Evolutionary conservation across 129 eudicot genomes (phyloP).

Genomic region (Lonicera japonica): DNA sequence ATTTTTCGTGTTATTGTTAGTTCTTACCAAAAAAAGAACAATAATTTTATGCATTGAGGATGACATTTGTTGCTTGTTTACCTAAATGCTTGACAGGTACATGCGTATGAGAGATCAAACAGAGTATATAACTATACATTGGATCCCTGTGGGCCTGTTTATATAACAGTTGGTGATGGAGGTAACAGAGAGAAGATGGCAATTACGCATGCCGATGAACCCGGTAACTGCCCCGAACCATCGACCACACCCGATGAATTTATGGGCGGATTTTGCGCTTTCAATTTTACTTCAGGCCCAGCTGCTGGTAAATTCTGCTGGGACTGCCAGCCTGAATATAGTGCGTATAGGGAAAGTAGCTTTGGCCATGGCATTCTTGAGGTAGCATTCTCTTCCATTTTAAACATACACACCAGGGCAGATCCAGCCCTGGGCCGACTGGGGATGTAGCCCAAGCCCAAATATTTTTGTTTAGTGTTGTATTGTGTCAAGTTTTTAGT

Average conservation of each 20-base stretch:
- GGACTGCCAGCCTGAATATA: slow-evolving; percentile 89
- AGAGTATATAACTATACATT: slow-evolving; percentile 75
- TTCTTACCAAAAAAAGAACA: too few relatives aligned
- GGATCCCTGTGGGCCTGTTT: slow-evolving; percentile 84
- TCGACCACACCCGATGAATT: slow-evolving; percentile 62
- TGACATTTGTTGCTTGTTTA: too few relatives aligned
- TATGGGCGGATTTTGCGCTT: slow-evolving; percentile 92
- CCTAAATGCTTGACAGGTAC: slow-evolving; percentile 47
- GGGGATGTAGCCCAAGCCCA: too few relatives aligned
- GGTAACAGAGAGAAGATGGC: slow-evolving; percentile 98
- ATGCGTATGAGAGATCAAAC: slow-evolving; percentile 91
- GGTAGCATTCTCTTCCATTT: slow-evolving; percentile 17
- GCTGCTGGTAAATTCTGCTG: slow-evolving; percentile 96
- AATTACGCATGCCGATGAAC: slow-evolving; percentile 67
- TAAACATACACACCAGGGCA: neutral
- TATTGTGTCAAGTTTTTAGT: too few relatives aligned
- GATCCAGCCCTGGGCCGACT: too few relatives aligned
- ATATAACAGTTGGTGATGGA: slow-evolving; percentile 80
- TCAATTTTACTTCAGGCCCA: slow-evolving; percentile 78
- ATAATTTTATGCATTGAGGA: neutral
- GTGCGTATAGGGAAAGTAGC: slow-evolving; percentile 90
- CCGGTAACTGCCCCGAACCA: slow-evolving; percentile 86
- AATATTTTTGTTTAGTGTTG: too few relatives aligned
- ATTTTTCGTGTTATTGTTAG: too few relatives aligned
- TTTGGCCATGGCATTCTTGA: slow-evolving; percentile 93